Conservation (phyloP, 23 red algal genomes). For the Gracilaria vermiculophylla region DNA sequence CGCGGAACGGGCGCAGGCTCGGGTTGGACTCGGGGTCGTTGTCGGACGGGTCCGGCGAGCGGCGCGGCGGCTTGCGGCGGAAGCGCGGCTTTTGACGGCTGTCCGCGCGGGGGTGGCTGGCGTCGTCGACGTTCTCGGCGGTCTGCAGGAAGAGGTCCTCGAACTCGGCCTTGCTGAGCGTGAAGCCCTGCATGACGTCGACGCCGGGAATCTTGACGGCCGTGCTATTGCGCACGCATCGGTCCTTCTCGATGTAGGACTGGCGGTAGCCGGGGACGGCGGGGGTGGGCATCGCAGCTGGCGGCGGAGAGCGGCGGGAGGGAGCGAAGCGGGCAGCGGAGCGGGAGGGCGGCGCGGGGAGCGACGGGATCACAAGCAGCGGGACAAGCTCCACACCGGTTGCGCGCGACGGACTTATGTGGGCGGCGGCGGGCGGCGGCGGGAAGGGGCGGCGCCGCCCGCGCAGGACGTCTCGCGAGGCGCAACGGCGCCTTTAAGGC, state of each 20-base stretch:
- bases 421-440: background rate
- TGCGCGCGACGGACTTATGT: background rate
- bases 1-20: constrained; percentile 21
- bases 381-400: constrained; percentile 21
- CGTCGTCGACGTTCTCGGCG: constrained; percentile 47
- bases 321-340: too few relatives aligned
- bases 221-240: constrained; percentile 57
- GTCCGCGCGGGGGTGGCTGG: background rate
- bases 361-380: constrained; percentile 18
- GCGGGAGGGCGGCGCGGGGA: too few relatives aligned
- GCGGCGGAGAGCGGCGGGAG: too few relatives aligned
- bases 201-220: constrained; percentile 55
- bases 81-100: background rate
- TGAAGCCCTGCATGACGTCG: constrained; percentile 58
- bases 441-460: too few relatives aligned
- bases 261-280: constrained; percentile 43
- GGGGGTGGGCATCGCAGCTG: constrained; percentile 6
- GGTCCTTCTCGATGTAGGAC: constrained; percentile 71
- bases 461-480: too few relatives aligned
- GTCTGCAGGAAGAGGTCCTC: constrained; percentile 63
- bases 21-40: background rate
- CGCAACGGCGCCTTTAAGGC: constrained; percentile 10
- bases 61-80: background rate
- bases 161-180: constrained; percentile 53
- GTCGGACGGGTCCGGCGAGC: background rate